These are phyloP conservation scores for Ogataea philodendri DNA, from an alignment of 805 yeast genomes.

Conservation along the genomic window DNA sequence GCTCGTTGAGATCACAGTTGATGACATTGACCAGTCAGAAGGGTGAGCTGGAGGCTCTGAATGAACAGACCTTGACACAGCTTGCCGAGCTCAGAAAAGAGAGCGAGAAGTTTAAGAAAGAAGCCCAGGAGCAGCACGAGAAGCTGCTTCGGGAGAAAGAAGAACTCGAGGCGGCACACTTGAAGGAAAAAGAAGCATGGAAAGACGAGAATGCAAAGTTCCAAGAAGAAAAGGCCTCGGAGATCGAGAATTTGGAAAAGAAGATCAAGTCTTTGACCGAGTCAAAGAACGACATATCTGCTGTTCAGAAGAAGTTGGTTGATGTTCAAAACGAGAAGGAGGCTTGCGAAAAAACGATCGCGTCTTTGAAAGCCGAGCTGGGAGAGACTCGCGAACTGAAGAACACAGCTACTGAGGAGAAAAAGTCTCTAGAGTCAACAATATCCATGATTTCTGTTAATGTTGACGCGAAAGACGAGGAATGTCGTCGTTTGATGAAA, in stretches of 20 bases:
- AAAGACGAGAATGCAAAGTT: background rate
- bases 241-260: constrained; percentile 1
- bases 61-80: constrained; percentile 1
- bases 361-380: constrained; percentile 27
- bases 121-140: constrained; percentile 14
- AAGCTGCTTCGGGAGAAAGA: background rate
- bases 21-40: constrained; percentile 5
- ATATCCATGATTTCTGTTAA: constrained; percentile 35
- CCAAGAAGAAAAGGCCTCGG: background rate
- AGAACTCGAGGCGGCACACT: constrained; percentile 1
- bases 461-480: constrained; percentile 29
- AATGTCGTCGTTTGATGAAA: constrained; percentile 10
- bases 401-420: constrained; percentile 22
- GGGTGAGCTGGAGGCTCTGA: constrained; percentile 8
- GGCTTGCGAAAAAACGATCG: constrained; percentile 21
- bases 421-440: constrained; percentile 23
- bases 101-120: constrained; percentile 11
- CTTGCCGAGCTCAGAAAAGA: constrained; percentile 4
- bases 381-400: constrained; percentile 26
- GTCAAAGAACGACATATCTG: background rate
- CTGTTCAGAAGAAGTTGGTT: background rate
- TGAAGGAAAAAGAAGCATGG: too few relatives aligned
- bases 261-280: background rate
- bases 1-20: constrained; percentile 4
- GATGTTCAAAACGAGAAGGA: constrained; percentile 38